Evolutionary conservation across 2,329 filamentous ascomycete species (phyloP), one percentile per base, ranked within the genome.

Genomic region (Venturia nashicola): DNA sequence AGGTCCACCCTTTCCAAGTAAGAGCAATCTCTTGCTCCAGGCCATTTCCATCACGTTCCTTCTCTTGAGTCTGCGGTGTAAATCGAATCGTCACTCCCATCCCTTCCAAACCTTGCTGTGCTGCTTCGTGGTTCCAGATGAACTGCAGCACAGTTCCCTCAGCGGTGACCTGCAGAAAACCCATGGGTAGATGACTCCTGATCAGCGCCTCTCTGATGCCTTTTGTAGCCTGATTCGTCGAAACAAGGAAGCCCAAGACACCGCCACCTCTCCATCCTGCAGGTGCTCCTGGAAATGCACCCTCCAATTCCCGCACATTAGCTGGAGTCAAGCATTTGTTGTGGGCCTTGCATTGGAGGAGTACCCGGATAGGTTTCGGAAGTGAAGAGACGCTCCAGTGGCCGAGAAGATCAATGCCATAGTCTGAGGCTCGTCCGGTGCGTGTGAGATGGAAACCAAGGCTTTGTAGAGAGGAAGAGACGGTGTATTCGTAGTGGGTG

Each of bases 401-500:
- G 0, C 90, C 89, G 0, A 91, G 75, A 1, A 93, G 79, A 71
- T 93, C 90, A 69, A 90, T 88, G 44, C 90, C 89, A 65, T 79
- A 80, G 73, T 93, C 89, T 1, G 82, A 84, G 3, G 78, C 76
- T 43, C 86, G 83, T 36, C 89, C 90, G 1, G 87, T 80, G 40
- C 89, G 83, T 59, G 77, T 78, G 42, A 92, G 79, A 27, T 76
- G 74, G 76, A 93, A 89, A 63, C 86, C 85, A 62, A 88, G 81
- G 1, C 76, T 74, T 3, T 79, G 70, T 0, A 93, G 80, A 0
- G 82, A 75, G 4, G 74, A 71, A 6, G 82, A 80, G 3, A 85
- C 82, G 0, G 79, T 84, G 76, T 93, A 93, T 73, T 94, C 90
- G 76, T 89, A 93, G 72, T 83, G 83, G 0, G 89, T 93, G 67